Evolutionary conservation across 2,329 filamentous ascomycete species (phyloP).

Genomic region (Sporothrix brunneoviolacea): DNA sequence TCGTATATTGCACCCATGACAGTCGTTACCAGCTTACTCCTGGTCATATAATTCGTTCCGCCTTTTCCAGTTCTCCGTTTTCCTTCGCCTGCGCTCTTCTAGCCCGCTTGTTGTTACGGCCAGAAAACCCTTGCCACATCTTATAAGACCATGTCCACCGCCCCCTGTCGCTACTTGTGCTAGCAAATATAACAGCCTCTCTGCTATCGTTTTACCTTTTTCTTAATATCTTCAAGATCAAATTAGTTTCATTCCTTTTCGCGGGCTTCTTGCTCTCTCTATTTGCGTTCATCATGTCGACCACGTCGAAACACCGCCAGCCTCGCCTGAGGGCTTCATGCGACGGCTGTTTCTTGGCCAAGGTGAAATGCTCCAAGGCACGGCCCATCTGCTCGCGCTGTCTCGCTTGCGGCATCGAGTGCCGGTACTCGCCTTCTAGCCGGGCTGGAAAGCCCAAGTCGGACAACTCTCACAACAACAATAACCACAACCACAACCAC

Average conservation of each 20-base stretch:
- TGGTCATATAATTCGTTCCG: neutral
- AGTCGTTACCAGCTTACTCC: neutral
- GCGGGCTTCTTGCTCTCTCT: neutral
- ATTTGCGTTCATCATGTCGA: slow-evolving; percentile 15
- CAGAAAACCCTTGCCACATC: neutral
- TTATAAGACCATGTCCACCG: slow-evolving; percentile 4
- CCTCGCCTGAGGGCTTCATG: slow-evolving; percentile 35
- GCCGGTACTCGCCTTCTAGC: slow-evolving; percentile 47
- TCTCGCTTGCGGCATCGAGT: slow-evolving; percentile 41
- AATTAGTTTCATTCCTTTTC: neutral
- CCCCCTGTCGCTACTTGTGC: slow-evolving; percentile 1
- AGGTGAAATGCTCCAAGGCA: slow-evolving; percentile 50
- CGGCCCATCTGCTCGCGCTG: slow-evolving; percentile 49
- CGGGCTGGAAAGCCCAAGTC: slow-evolving; percentile 44
- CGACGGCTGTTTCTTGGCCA: slow-evolving; percentile 49
- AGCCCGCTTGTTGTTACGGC: neutral
- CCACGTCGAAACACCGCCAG: slow-evolving; percentile 23
- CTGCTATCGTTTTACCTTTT: neutral
- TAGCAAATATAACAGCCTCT: neutral
- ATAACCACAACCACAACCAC: slow-evolving; percentile 6
- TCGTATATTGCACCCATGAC: neutral
- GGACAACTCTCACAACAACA: slow-evolving; percentile 25
- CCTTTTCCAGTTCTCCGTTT: neutral
- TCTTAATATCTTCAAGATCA: too few relatives aligned
- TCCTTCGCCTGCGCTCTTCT: neutral